Percentiles rank a stretch among this genome's conserved stretches.
Evolutionary conservation across 169 alveolate species (phyloP).

Genomic region (Cytauxzoon felis): DNA sequence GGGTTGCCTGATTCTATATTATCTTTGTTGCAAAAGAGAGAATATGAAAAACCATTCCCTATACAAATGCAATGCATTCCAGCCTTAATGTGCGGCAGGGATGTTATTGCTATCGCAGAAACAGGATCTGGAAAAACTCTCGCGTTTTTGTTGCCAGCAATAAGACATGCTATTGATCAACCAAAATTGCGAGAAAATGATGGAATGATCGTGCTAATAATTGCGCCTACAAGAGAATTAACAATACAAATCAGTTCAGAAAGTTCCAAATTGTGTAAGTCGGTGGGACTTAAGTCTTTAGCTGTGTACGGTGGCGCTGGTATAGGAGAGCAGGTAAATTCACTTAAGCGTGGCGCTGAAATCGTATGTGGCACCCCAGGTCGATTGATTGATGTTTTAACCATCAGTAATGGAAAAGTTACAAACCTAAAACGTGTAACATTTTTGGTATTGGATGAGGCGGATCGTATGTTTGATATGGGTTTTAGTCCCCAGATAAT

Average conservation of each 20-base stretch:
- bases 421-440: constrained; percentile 90
- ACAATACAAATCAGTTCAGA: constrained; percentile 89
- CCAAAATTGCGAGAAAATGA: constrained; percentile 83
- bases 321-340: constrained; percentile 84
- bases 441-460: constrained; percentile 96
- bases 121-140: constrained; percentile 99
- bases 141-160: constrained; percentile 95
- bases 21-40: constrained; percentile 84
- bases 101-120: constrained; percentile 97
- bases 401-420: constrained; percentile 87
- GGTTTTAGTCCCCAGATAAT: constrained; percentile 97
- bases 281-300: constrained; percentile 74
- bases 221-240: constrained; percentile 93
- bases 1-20: constrained; percentile 92
- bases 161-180: constrained; percentile 90
- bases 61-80: constrained; percentile 96
- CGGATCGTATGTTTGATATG: constrained; percentile 95
- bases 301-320: constrained; percentile 95
- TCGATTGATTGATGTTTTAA: constrained; percentile 90
- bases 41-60: constrained; percentile 92
- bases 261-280: constrained; percentile 69
- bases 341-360: constrained; percentile 91
- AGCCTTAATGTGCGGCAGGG: constrained; percentile 91
- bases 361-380: constrained; percentile 98
- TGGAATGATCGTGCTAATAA: constrained; percentile 84